Base-by-base conservation (phyloP, 441 rosid genomes). In the Jatropha multifida region DNA sequence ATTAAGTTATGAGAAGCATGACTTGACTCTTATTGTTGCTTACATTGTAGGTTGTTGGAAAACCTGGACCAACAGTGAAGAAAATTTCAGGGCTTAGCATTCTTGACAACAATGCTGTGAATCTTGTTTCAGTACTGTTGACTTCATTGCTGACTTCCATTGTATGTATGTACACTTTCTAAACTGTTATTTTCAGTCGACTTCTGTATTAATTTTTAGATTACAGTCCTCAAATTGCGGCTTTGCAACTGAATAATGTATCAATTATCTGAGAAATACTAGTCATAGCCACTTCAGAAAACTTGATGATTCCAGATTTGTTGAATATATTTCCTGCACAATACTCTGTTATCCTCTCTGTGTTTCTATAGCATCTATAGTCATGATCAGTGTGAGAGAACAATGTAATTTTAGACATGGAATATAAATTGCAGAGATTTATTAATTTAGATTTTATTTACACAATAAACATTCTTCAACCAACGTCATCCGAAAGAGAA, bases 21-120 rank as follows among this genome's bases (percentile, higher is more conserved):
- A 41, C 55, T 40, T n/a, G 37, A 20, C 66, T 44, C 42, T 59
- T 41, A 17, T 5, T 26, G 37, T 68, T 14, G 18, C 13, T 12
- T 9, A 74, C 37, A 59, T 75, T 78, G 81, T 90, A 94, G 99
- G 90, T 94, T 79, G 99, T 93, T 13, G 93, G 93, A 72, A 93
- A 87, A 86, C 92, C 94, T 14, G 99, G 97, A 62, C 97, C 96
- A 26, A 93, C 96, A 0, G 99, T 94, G 77, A 91, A 82, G 90
- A 94, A 82, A 84, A 93, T 94, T 17, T 86, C 98, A 18, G 99
- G 97, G 58, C 81, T 94, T 14, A 79, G 82, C 79, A 81, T 91
- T 82, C 94, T 94, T 12, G 99, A 94, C 86, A 94, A 94, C 90
- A 90, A 94, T 77, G 88, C 86, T 2, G 99, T 94, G 79, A 93